phyloP scores from a whole-genome alignment of 768 basidiomycete species.

The Nidularia sp. region DNA sequence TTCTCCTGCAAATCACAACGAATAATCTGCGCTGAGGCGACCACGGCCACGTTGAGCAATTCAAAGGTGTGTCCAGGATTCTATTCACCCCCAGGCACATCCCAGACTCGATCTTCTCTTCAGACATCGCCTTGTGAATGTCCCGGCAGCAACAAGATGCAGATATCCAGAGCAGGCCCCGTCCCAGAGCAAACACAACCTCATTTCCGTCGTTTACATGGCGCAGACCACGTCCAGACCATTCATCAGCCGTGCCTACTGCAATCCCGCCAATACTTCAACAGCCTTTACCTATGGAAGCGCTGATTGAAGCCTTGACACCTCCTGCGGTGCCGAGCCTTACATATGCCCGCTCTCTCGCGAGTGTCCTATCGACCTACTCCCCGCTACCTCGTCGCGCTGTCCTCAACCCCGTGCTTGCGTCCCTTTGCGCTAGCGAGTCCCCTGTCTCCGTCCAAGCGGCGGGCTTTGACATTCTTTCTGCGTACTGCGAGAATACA shows the following conservation, averaged over 20 bases:
- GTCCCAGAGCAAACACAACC: constrained; percentile 29
- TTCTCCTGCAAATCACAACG: too few species aligned
- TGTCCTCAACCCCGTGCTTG: constrained; percentile 55
- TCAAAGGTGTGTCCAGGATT: too few species aligned
- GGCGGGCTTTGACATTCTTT: constrained; percentile 68
- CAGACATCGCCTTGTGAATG: constrained; percentile 7
- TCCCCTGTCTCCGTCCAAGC: constrained; percentile 57
- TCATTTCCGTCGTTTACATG: constrained; percentile 24
- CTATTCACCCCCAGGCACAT: too few species aligned
- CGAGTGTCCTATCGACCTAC: constrained; percentile 39
- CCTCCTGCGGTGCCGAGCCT: constrained; percentile 69
- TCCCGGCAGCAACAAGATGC: constrained; percentile 21
- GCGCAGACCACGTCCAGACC: constrained; percentile 18
- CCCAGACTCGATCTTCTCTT: too few species aligned
- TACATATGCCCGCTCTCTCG: constrained; percentile 57
- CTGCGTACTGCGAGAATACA: constrained; percentile 63
- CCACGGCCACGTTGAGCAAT: too few species aligned
- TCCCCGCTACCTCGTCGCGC: constrained; percentile 55
- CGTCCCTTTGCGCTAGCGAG: constrained; percentile 50
- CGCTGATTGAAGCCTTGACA: constrained; percentile 37
- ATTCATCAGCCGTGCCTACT: constrained; percentile 7
- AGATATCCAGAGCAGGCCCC: constrained; percentile 17
- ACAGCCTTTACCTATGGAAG: constrained; percentile 29
- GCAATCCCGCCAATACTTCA: constrained; percentile 19
- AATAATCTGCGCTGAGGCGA: too few species aligned